Conservation (phyloP, 2,329 filamentous ascomycete genomes). For the Zalaria obscura region DNA sequence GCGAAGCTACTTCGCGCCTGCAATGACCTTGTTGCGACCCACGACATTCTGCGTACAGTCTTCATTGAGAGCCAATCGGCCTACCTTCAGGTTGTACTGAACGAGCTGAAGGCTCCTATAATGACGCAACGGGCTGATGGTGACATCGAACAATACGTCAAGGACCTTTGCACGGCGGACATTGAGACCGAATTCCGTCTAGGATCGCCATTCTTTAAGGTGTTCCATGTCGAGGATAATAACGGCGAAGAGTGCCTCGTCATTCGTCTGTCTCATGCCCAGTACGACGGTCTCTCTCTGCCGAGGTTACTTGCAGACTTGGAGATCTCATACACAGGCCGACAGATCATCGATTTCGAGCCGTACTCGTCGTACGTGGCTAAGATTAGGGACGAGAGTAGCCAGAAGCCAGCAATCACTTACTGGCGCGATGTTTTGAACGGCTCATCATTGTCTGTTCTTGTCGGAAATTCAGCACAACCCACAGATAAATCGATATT, state of each 20-base stretch:
- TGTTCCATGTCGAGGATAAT: slow-evolving; percentile 9
- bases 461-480: slow-evolving; percentile 6
- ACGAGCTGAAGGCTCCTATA: slow-evolving; percentile 21
- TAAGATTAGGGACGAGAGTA: background rate
- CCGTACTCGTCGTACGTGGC: slow-evolving; percentile 3
- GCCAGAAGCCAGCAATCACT: slow-evolving; percentile 17
- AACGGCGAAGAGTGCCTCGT: slow-evolving; percentile 15
- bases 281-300: slow-evolving; percentile 32
- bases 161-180: slow-evolving; percentile 5
- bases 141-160: slow-evolving; percentile 5
- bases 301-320: slow-evolving; percentile 43
- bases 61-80: slow-evolving; percentile 33
- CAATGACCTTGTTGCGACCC: slow-evolving; percentile 39
- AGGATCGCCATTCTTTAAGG: slow-evolving; percentile 8
- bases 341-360: background rate
- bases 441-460: slow-evolving; percentile 33
- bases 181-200: slow-evolving; percentile 4
- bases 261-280: slow-evolving; percentile 18
- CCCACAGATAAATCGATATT: slow-evolving; percentile 16
- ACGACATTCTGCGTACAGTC: slow-evolving; percentile 36
- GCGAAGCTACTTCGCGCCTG: slow-evolving; percentile 36
- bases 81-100: slow-evolving; percentile 26
- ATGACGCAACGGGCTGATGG: slow-evolving; percentile 7
- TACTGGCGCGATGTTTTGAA: slow-evolving; percentile 49
- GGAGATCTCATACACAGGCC: slow-evolving; percentile 23